Base-by-base conservation (phyloP, 2,329 filamentous ascomycete species). In the Aureobasidium melanogenum region DNA sequence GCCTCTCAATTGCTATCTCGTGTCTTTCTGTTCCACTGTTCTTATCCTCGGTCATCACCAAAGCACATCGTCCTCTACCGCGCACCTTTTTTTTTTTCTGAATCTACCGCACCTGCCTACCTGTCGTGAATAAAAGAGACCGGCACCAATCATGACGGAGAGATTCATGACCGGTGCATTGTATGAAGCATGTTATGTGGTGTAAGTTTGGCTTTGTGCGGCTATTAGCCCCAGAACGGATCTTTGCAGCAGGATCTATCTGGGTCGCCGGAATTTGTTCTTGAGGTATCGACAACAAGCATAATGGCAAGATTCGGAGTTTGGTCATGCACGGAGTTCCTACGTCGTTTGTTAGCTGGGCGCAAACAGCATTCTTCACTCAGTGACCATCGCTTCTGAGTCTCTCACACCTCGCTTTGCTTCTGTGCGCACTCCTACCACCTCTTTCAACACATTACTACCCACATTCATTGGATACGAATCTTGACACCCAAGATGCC, bases 341-440 rank as follows among this genome's bases (percentile, higher is more conserved):
- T 22, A 2, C 6, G 44, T 22, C 34, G 56, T 57, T 57, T 38
- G 54, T 41, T 44, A 9, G 34, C 44, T 48, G 44, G 56, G 56
- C 56, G 56, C 54, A 57, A 57, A 57, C 54, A 34, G 39, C 39
- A 17, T 6, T 10, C 26, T 30, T 56, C 52, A 56, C 52, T 43
- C 2, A 56, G 41, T 28, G 24, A 22, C 8, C n/a, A 15, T 4
- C 26, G 34, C 55, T 14, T 15, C 41, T 36, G 19, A 19, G 22
- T 26, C 19, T 32, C 41, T 46, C n/a, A 46, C 22, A 22, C 32
- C 6, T 58, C 30, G 24, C 30, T 46, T 38, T 50, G n/a, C 2
- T 17, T 22, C 19, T 30, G 8, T 24, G 47, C 24, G 17, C 34
- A 8, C 56, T 7, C 17, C 36, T 12, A 48, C 22, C 24, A 22